Evolutionary conservation across 2,329 filamentous ascomycete species (phyloP).

Genomic region (Colletotrichum melonis): DNA sequence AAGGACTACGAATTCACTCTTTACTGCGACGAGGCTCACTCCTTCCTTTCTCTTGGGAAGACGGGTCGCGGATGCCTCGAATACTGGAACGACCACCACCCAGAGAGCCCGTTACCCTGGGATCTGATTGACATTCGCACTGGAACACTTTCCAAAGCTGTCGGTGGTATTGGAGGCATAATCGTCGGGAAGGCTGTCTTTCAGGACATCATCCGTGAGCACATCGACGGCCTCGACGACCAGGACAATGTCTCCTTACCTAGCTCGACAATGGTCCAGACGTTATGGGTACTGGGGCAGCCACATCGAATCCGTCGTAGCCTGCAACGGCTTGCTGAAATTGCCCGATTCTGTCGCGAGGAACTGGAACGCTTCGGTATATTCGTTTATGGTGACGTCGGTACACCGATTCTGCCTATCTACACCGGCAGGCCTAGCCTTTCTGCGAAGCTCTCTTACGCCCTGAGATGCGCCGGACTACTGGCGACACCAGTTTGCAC

Average conservation of each 20-base stretch:
- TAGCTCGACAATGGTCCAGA: slow-evolving; percentile 30
- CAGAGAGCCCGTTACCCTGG: slow-evolving; percentile 10
- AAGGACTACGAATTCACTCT: slow-evolving; percentile 26
- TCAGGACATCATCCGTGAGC: not conserved
- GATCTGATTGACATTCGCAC: slow-evolving; percentile 36
- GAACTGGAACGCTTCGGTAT: slow-evolving; percentile 30
- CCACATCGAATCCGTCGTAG: slow-evolving; percentile 8
- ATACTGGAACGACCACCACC: slow-evolving; percentile 33
- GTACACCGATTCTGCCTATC: slow-evolving; percentile 19
- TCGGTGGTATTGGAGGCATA: slow-evolving; percentile 35
- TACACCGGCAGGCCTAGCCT: slow-evolving; percentile 28
- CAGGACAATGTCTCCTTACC: slow-evolving; percentile 3
- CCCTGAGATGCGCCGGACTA: slow-evolving; percentile 15
- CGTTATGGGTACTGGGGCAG: slow-evolving; percentile 32
- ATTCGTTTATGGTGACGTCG: slow-evolving; percentile 27
- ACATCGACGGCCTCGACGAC: slow-evolving; percentile 1
- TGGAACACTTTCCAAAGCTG: slow-evolving; percentile 30
- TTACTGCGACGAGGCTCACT: slow-evolving; percentile 37
- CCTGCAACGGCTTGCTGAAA: slow-evolving; percentile 14
- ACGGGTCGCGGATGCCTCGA: slow-evolving; percentile 36
- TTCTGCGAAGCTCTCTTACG: slow-evolving; percentile 25
- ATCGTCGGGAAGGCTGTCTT: slow-evolving; percentile 22
- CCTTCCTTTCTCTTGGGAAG: slow-evolving; percentile 32
- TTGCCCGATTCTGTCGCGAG: slow-evolving; percentile 20
- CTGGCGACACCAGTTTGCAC: slow-evolving; percentile 29